Base-by-base conservation (phyloP, 169 alveolate species). In the Plasmodium gonderi region DNA sequence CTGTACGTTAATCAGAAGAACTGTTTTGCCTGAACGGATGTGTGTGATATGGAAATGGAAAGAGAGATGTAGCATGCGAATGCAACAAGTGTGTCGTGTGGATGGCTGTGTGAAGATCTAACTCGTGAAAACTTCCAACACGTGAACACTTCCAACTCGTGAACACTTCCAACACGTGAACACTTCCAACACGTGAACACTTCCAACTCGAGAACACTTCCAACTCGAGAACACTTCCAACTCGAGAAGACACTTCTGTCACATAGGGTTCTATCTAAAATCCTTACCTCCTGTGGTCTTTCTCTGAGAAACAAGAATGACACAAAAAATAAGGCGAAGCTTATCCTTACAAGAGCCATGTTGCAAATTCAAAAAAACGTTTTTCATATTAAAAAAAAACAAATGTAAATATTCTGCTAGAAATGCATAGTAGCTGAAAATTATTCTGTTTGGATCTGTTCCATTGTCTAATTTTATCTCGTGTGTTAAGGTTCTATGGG, bases 341-440 rank as follows among this genome's bases (percentile, higher is more conserved):
- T 47, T 40, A 9, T 69, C 49, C 40, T 12, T 6, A 33, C 67
- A 11, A 11, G 3, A 23, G 47, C 68, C 40, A 5, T 31, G 7
- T 76, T 45, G 65, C 33, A 87, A 87, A 67, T 87, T 87, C 7
- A 67, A 36, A 76, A 75, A 76, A 42, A 77, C 49, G 38, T 87
- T 87, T 11, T 79, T 67, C 72, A 87, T 42, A 23, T 87, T 87
- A 45, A 87, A 87, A 87, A 87, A 87, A 44, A 33, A 76, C 29
- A 87, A 38, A 76, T 74, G 44, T 14, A 87, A 26, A 38, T 87
- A 42, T 45, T 87, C 90, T 17, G 93, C 60, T 36, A 87, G 54
- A 36, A 87, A 76, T n/a, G 68, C 69, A 87, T n/a, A 87, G 44
- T 29, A 60, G 31, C 38, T 76, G 49, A 87, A 87, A 2, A 87